Evolutionary conservation across 2,329 filamentous ascomycete species (phyloP).

Genomic region (Exophiala xenobiotica): DNA sequence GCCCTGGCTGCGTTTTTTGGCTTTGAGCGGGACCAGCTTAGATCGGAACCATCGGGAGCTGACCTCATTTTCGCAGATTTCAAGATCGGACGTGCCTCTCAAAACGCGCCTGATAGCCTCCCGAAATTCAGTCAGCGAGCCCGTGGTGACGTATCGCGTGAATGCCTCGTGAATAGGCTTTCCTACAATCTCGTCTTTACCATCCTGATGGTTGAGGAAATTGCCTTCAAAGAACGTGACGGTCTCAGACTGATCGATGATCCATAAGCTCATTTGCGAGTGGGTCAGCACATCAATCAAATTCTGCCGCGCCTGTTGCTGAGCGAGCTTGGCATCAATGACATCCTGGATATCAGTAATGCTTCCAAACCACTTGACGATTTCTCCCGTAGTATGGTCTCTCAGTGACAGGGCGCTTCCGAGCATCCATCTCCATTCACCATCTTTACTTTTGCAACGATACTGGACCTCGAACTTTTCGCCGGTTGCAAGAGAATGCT

Average conservation of each 20-base stretch:
- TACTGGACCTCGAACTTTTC: slow-evolving; percentile 70
- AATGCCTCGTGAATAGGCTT: slow-evolving; percentile 36
- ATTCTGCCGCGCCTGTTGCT: slow-evolving; percentile 67
- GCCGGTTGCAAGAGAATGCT: slow-evolving; percentile 63
- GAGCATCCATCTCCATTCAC: slow-evolving; percentile 77
- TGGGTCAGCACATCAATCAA: slow-evolving; percentile 72
- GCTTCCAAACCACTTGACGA: slow-evolving; percentile 78
- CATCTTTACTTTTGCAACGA: slow-evolving; percentile 64
- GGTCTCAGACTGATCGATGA: slow-evolving; percentile 61
- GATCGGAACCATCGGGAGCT: slow-evolving; percentile 69
- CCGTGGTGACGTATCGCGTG: background rate
- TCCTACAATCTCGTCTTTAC: slow-evolving; percentile 20
- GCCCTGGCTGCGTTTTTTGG: slow-evolving; percentile 56
- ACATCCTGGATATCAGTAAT: slow-evolving; percentile 77
- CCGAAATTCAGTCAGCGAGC: slow-evolving; percentile 33
- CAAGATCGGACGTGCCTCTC: slow-evolving; percentile 58
- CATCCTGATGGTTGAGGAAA: slow-evolving; percentile 15
- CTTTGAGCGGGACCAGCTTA: slow-evolving; percentile 65
- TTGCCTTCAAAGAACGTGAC: slow-evolving; percentile 70
- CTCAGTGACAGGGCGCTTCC: slow-evolving; percentile 68
- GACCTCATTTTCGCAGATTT: slow-evolving; percentile 64
- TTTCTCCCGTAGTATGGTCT: slow-evolving; percentile 63
- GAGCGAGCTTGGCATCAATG: slow-evolving; percentile 65
- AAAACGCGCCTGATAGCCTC: slow-evolving; percentile 63
- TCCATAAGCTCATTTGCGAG: slow-evolving; percentile 73